A percentile compares a stretch with the other conserved stretches of the same genome.
phyloP scores from a whole-genome alignment of 345 rosid genomes.

The Gossypium arboreum region DNA sequence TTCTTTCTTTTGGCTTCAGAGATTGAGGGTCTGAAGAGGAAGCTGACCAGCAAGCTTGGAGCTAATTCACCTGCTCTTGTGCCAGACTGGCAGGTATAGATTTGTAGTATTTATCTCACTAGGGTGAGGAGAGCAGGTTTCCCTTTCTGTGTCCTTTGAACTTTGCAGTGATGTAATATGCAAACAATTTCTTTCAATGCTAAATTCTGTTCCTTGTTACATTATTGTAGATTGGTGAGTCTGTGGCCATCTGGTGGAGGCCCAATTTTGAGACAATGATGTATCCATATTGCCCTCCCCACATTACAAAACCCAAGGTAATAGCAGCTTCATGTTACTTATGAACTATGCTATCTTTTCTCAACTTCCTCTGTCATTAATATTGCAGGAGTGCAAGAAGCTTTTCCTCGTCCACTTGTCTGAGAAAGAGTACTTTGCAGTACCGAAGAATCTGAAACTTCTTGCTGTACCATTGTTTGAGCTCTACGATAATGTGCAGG shows the following conservation, averaged over 20 bases:
- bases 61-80: slow-evolving; percentile 74
- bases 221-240: slow-evolving; percentile 75
- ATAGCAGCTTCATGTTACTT: neutral
- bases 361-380: neutral
- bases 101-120: neutral
- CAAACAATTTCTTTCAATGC: neutral
- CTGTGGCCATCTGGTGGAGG: slow-evolving; percentile 99
- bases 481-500: slow-evolving; percentile 96
- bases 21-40: slow-evolving; percentile 90
- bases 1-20: slow-evolving; percentile 38
- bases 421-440: slow-evolving; percentile 95
- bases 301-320: slow-evolving; percentile 96
- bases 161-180: neutral
- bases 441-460: slow-evolving; percentile 94
- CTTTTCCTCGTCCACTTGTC: slow-evolving; percentile 89
- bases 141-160: neutral
- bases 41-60: slow-evolving; percentile 92
- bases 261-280: slow-evolving; percentile 95
- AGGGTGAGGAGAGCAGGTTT: neutral
- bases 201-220: neutral
- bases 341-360: slow-evolving; percentile 12
- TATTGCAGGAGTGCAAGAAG: slow-evolving; percentile 93
- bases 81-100: slow-evolving; percentile 88
- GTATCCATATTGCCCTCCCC: slow-evolving; percentile 99
- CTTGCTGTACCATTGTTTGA: slow-evolving; percentile 95